A percentile compares a stretch with the other conserved stretches of the same genome.
Conservation (phyloP, 2,329 filamentous ascomycete genomes). For the Raffaelea albimanens region DNA sequence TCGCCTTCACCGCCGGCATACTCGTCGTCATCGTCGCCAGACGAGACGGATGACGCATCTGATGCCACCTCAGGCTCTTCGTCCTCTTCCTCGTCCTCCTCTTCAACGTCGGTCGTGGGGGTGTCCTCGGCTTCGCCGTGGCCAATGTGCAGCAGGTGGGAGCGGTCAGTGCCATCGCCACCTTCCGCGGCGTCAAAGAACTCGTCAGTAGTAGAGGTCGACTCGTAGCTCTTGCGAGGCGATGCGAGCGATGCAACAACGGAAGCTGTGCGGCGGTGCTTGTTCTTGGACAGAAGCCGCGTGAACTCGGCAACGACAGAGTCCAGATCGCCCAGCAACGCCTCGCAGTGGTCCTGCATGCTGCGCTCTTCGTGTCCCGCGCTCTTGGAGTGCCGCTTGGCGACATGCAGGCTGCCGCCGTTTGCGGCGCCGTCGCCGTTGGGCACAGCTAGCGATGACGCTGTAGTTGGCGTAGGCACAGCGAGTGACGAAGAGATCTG, state of each 20-base stretch:
- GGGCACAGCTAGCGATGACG: neutral
- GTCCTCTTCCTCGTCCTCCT: constrained; percentile 49
- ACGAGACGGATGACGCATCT: constrained; percentile 28
- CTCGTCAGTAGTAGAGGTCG: constrained; percentile 67
- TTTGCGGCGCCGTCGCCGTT: neutral
- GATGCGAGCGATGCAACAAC: constrained; percentile 32
- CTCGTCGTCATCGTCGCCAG: constrained; percentile 37
- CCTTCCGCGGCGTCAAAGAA: constrained; percentile 89
- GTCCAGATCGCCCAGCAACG: constrained; percentile 77
- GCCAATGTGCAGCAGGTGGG: constrained; percentile 20
- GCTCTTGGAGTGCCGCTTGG: too few relatives aligned
- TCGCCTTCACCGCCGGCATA: constrained; percentile 44
- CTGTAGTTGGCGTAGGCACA: constrained; percentile 27
- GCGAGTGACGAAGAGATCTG: constrained; percentile 28
- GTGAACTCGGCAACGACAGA: constrained; percentile 76
- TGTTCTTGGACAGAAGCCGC: constrained; percentile 65
- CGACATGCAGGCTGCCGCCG: constrained; percentile 2
- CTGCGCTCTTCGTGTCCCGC: constrained; percentile 46
- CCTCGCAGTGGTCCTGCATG: constrained; percentile 73
- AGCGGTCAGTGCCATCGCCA: constrained; percentile 15
- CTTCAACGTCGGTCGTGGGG: constrained; percentile 44
- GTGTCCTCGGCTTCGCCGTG: constrained; percentile 12
- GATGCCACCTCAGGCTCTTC: constrained; percentile 41
- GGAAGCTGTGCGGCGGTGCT: constrained; percentile 58
- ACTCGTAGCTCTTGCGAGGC: constrained; percentile 64